A percentile compares a stretch with the other conserved stretches of the same genome.
These are phyloP conservation scores for Phytophthora litchii DNA, from an alignment of 352 stramenopile species.

Conservation along the genomic window DNA sequence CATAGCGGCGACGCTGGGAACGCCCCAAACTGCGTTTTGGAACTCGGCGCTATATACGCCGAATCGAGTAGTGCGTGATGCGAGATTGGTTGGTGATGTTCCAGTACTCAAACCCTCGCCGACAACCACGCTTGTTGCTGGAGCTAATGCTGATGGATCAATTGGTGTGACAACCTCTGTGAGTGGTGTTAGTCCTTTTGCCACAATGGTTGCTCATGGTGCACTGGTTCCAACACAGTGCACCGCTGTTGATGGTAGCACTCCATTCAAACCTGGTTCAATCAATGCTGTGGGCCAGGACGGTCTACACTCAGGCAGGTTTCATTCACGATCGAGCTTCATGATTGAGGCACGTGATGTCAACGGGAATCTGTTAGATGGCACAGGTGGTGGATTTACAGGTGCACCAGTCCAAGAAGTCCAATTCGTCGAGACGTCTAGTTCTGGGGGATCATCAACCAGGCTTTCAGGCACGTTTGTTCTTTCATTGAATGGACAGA, in stretches of 20 bases:
- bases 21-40: slow-evolving; percentile 69
- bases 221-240: slow-evolving; percentile 63
- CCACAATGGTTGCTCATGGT: slow-evolving; percentile 60
- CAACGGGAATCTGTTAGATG: slow-evolving; percentile 91
- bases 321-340: slow-evolving; percentile 81
- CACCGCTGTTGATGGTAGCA: slow-evolving; percentile 66
- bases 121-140: slow-evolving; percentile 42
- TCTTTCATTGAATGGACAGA: slow-evolving; percentile 71
- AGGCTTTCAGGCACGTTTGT: slow-evolving; percentile 76
- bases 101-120: slow-evolving; percentile 33
- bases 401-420: slow-evolving; percentile 80
- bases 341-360: slow-evolving; percentile 92
- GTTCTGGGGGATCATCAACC: slow-evolving; percentile 37
- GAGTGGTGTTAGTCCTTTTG: slow-evolving; percentile 62
- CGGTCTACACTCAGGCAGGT: slow-evolving; percentile 69
- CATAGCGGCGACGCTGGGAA: slow-evolving; percentile 43
- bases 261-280: slow-evolving; percentile 62
- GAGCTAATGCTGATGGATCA: slow-evolving; percentile 29
- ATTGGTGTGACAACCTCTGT: slow-evolving; percentile 31
- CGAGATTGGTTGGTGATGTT: slow-evolving; percentile 61
- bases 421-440: slow-evolving; percentile 91
- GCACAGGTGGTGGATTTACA: slow-evolving; percentile 60
- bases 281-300: slow-evolving; percentile 60
- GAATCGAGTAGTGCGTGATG: slow-evolving; percentile 48
- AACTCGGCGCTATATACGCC: slow-evolving; percentile 61